phyloP scores from a whole-genome alignment of 73 alveolate genomes.

The Paramecium sonneborni region DNA sequence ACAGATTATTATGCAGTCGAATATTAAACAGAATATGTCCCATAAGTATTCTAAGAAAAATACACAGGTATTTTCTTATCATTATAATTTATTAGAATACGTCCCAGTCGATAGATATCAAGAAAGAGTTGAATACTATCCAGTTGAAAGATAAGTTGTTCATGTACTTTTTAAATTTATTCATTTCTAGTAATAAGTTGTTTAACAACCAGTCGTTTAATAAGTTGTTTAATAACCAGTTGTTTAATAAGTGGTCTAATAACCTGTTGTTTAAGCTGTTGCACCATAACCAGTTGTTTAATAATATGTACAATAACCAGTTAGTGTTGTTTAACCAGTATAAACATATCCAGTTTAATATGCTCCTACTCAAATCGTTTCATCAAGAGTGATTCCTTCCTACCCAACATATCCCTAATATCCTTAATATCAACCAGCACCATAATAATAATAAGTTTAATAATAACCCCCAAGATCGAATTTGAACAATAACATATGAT shows the following conservation, averaged over 20 bases:
- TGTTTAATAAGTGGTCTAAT: not conserved
- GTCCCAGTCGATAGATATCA: conserved; percentile 46
- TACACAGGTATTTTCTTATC: not conserved
- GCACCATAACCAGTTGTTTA: not conserved
- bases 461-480: conserved; percentile 24
- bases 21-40: conserved; percentile 62
- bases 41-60: conserved; percentile 64
- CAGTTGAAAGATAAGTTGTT: conserved; percentile 53
- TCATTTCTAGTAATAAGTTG: conserved; percentile 19
- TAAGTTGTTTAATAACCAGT: conserved; percentile 44
- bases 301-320: not conserved
- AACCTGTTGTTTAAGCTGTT: conserved; percentile 18
- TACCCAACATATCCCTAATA: not conserved
- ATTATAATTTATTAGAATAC: not conserved
- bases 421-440: not conserved
- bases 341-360: not conserved
- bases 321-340: conserved; percentile 26
- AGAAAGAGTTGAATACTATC: conserved; percentile 52
- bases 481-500: conserved; percentile 24
- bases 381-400: conserved; percentile 49
- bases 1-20: conserved; percentile 68
- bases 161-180: not conserved
- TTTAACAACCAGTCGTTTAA: conserved; percentile 17
- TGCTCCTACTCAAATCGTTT: not conserved
- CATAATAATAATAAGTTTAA: not conserved